A percentile compares a stretch with the other conserved stretches of the same genome.
Conservation (phyloP, 2,329 filamentous ascomycete species). For the Epicoccum sorghinum region DNA sequence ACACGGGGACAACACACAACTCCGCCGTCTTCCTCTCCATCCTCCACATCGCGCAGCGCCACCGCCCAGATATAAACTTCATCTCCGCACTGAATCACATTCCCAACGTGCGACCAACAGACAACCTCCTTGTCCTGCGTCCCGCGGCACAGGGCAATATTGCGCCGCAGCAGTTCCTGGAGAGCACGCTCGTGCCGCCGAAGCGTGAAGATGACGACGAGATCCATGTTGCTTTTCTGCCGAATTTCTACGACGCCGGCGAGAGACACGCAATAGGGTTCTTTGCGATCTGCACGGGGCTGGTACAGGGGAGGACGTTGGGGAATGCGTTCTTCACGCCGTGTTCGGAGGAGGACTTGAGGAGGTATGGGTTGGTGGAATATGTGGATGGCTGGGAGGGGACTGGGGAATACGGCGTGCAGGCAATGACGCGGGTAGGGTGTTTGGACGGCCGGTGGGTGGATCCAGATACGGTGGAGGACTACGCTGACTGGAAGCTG, state of each 20-base stretch:
- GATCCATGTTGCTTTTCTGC: conserved; percentile 23
- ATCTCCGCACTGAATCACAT: conserved; percentile 25
- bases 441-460: conserved; percentile 14
- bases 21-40: conserved; percentile 29
- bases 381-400: neutral
- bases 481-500: conserved; percentile 6
- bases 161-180: neutral
- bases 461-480: conserved; percentile 5
- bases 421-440: conserved; percentile 7
- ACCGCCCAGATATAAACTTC: conserved; percentile 27
- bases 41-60: conserved; percentile 25
- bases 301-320: neutral
- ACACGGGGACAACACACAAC: conserved; percentile 23
- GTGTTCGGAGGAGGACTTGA: conserved; percentile 11
- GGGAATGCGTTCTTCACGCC: conserved; percentile 18
- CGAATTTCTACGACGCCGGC: conserved; percentile 19
- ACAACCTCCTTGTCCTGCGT: conserved; percentile 9
- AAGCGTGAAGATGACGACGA: neutral
- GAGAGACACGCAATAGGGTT: conserved; percentile 21
- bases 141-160: neutral
- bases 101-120: conserved; percentile 20
- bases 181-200: neutral
- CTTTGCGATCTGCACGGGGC: neutral
- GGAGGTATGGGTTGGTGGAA: conserved; percentile 8
- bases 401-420: neutral